phyloP scores from a whole-genome alignment of 139 green algal species.

The Yamagishiella unicocca region DNA sequence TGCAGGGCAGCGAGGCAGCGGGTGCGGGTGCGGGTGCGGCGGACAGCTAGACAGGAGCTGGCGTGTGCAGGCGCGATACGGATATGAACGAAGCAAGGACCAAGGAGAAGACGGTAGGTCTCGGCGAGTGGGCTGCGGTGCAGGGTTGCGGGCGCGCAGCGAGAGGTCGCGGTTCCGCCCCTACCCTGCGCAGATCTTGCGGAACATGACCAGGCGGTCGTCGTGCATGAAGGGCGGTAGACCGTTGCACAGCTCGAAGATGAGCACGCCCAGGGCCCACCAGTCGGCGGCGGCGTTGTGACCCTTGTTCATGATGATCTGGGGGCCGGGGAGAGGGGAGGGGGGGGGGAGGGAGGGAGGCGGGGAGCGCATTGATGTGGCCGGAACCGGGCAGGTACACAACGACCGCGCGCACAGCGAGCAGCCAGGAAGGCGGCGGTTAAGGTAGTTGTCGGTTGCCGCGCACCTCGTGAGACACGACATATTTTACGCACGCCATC shows the following conservation, averaged over 20 bases:
- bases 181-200: constrained; percentile 77
- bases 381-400: no score
- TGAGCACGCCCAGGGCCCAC: constrained; percentile 94
- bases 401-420: not conserved
- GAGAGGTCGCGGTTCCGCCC: no score
- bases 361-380: no score
- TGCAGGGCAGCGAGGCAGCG: not conserved
- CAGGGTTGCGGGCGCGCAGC: no score
- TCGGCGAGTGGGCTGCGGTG: no score
- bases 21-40: not conserved
- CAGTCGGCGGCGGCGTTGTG: constrained; percentile 90
- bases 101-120: no score
- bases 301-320: constrained; percentile 86
- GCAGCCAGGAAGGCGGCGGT: not conserved
- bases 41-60: not conserved
- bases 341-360: not conserved
- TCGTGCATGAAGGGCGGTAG: constrained; percentile 90
- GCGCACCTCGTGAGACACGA: no score
- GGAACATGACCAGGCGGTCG: constrained; percentile 89
- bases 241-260: constrained; percentile 92
- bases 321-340: not conserved
- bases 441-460: not conserved
- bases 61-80: no score
- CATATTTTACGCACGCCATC: no score
- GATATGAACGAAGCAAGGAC: no score